Base-by-base conservation (phyloP, 2,329 filamentous ascomycete genomes). In the Fusarium setosum region DNA sequence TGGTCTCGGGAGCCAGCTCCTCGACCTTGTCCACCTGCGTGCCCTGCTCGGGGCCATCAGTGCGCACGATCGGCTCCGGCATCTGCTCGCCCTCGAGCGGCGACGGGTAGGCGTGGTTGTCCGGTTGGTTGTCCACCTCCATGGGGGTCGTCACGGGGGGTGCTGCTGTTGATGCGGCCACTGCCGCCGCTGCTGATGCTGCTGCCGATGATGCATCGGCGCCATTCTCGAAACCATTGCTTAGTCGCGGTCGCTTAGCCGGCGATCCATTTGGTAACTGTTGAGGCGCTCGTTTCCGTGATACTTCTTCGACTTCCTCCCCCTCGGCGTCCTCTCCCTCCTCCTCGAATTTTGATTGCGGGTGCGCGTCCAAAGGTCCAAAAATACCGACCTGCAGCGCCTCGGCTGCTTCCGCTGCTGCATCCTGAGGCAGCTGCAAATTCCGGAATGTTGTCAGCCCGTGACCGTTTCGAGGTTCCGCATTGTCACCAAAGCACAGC, bases 21-120 rank as follows among this genome's bases (percentile, higher is more conserved):
- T 85, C 81, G 56, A 88, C 86, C 72, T 89, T 89, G 55, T 89
- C 87, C 48, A 88, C 81, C 74, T 90, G 88, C 10, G 87, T 90
- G 74, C 85, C 87, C 72, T 88, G 84, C 65, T 90, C 87, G 42
- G 87, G 86, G 24, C 88, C 88, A 59, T 88, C 85, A 58, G 88
- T 90, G 71, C 80, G 84, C 37, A 83, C 78, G 21, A 81, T 77
- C 31, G 86, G 84, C 41, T 85, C 84, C 41, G 83, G 79, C 53
- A 80, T 81, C 61, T 83, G 82, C 68, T 88, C 86, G 60, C 84
- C 83, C 73, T 88, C 86, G 18, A 87, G 82, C 55, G 88, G 88
- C 55, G 88, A 90, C 52, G 88, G 88, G 72, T 90, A 90, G 70
- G 88, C 88, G 75, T 90, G 86, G 72, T 87, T 86, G 73, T 81